Conservation (phyloP, 371 early-diverging fungal species). For the Circinella umbellata region DNA sequence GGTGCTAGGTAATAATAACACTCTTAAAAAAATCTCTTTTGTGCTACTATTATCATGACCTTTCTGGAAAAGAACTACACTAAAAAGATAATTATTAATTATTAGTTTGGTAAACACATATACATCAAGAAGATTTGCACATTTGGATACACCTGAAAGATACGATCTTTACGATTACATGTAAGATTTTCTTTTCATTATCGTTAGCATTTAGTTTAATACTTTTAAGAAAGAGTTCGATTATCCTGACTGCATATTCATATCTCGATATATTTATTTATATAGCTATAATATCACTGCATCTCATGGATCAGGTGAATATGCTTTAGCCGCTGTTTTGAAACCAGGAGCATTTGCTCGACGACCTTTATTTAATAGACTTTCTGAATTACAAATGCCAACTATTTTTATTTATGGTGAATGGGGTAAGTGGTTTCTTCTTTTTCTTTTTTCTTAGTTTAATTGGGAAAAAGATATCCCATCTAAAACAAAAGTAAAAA, state of each 20-base stretch:
- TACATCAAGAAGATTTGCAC: conserved; percentile 69
- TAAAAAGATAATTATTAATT: not conserved
- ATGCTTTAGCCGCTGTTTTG: conserved; percentile 76
- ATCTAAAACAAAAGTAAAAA: not conserved
- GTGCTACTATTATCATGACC: too few species aligned
- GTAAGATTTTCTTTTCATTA: conserved; percentile 16
- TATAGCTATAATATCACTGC: conserved; percentile 77
- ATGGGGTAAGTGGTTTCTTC: conserved; percentile 31
- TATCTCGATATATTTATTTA: not conserved
- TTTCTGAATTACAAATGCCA: conserved; percentile 74
- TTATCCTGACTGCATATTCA: too few species aligned
- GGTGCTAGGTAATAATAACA: conserved; percentile 64
- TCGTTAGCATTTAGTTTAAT: not conserved
- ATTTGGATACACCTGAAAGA: conserved; percentile 68
- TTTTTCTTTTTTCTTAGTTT: not conserved
- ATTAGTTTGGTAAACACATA: conserved; percentile 69
- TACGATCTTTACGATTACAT: conserved; percentile 64
- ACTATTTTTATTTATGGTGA: conserved; percentile 82
- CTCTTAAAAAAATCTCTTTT: not conserved
- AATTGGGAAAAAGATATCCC: not conserved
- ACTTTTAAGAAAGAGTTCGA: not conserved
- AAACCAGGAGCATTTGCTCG: conserved; percentile 86
- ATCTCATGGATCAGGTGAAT: conserved; percentile 80
- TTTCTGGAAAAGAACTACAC: too few species aligned
- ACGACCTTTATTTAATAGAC: conserved; percentile 72